These are phyloP conservation scores for Leucogyrophana mollusca DNA, from an alignment of 768 basidiomycete genomes.

Conservation along the genomic window DNA sequence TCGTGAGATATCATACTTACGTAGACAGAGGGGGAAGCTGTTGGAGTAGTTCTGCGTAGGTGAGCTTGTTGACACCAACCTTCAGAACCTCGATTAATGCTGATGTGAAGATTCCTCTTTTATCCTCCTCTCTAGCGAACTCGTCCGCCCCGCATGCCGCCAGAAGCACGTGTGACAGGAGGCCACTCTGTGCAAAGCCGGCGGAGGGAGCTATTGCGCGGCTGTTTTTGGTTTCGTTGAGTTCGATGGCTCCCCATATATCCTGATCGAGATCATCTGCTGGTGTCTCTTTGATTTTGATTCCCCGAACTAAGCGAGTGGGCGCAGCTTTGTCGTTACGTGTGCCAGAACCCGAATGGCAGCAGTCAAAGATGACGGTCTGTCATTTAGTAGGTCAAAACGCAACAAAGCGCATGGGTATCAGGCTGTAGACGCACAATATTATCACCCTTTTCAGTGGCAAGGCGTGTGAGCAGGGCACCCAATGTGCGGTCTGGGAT, in stretches of 20 bases:
- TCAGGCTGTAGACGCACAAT: constrained; percentile 32
- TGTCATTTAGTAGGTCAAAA: constrained; percentile 14
- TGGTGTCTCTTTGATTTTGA: constrained; percentile 4
- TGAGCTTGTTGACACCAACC: no score
- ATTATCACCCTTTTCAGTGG: constrained; percentile 40
- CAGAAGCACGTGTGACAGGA: constrained; percentile 39
- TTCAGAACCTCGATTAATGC: constrained; percentile 18
- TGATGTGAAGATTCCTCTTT: constrained; percentile 23
- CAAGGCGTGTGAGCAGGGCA: constrained; percentile 34
- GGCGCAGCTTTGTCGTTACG: constrained; percentile 16
- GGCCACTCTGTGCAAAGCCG: constrained; percentile 24
- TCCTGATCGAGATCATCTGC: constrained; percentile 21
- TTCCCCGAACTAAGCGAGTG: constrained; percentile 8
- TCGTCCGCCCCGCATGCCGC: constrained; percentile 41
- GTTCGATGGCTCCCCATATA: constrained; percentile 16
- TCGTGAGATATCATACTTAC: constrained; percentile 28
- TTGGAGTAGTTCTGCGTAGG: no score
- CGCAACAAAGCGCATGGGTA: no score
- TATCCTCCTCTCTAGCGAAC: constrained; percentile 23
- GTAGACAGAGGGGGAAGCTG: neutral
- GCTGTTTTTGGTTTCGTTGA: no score
- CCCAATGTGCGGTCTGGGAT: constrained; percentile 47
- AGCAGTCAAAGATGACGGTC: constrained; percentile 49
- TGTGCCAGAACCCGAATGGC: constrained; percentile 38
- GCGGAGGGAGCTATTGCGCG: constrained; percentile 7